These are phyloP conservation scores for Schizophyllum commune DNA, from an alignment of 1,284 basidiomycete genomes.

Conservation along the genomic window DNA sequence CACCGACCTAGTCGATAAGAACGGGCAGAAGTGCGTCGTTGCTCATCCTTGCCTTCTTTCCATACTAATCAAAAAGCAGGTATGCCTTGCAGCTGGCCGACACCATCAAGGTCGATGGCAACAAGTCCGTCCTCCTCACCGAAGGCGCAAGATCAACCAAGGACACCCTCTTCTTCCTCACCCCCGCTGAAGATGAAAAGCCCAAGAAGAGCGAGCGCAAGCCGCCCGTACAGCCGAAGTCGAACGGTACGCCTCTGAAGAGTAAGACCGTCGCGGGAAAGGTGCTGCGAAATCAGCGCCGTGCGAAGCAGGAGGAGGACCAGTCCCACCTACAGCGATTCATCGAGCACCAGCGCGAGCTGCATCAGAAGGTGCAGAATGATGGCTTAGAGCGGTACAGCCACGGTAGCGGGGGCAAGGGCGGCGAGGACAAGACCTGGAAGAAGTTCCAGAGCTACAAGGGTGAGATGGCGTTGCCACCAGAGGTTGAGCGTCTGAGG, in stretches of 20 bases:
- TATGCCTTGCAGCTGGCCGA: constrained; percentile 90
- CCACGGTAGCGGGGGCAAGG: constrained; percentile 60
- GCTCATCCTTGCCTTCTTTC: neutral
- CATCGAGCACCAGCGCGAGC: constrained; percentile 82
- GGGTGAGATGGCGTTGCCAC: constrained; percentile 84
- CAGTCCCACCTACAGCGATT: constrained; percentile 67
- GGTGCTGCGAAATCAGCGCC: constrained; percentile 79
- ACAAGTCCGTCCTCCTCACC: constrained; percentile 69
- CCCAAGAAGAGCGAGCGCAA: constrained; percentile 54
- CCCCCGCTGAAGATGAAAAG: constrained; percentile 42
- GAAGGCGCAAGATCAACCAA: constrained; percentile 78
- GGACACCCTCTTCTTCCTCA: constrained; percentile 86
- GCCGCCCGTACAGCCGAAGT: constrained; percentile 38
- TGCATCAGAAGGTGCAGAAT: constrained; percentile 74
- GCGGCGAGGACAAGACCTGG: constrained; percentile 83
- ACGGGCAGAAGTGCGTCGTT: constrained; percentile 61
- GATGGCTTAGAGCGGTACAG: constrained; percentile 84
- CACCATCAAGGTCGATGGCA: constrained; percentile 74
- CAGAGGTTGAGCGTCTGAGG: constrained; percentile 67
- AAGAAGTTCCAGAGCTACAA: constrained; percentile 97
- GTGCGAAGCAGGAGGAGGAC: constrained; percentile 74
- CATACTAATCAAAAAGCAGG: constrained; percentile 29
- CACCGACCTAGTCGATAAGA: constrained; percentile 69
- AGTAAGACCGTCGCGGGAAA: constrained; percentile 75
- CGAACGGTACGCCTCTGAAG: constrained; percentile 62